Base-by-base conservation (phyloP, 202 grass and related monocot genomes). In the Setaria viridis region DNA sequence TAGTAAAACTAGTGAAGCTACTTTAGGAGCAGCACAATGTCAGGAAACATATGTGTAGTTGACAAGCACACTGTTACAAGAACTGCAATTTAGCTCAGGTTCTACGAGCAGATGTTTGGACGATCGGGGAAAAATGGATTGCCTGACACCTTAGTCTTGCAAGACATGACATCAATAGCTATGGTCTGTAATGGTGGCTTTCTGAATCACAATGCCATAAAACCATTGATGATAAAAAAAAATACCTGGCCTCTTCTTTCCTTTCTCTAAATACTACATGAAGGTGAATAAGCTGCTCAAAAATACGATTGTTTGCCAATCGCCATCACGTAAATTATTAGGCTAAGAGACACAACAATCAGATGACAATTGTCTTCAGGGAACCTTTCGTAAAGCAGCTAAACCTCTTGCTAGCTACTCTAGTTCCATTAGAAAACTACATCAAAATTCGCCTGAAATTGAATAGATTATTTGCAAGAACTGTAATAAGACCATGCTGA, bases 11-110 rank as follows among this genome's bases (percentile, higher is more conserved):
- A 56, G 35, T 65, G 68, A 90, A 67, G 74, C 57, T 56, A 86
- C 51, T 76, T n/a, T 74, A 74, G 42, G 67, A 25, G 39, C 33
- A 69, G 41, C 50, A 62, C 53, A 25, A 79, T 89, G 67, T 57
- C 11, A 85, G 62, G 62, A 72, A 79, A 79, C 37, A n/a, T 67
- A 77, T 79, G 19, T 60, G 75, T 33, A 73, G 59, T 62, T 90
- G 42, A 62, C 34, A 78, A 43, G 46, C 20, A 57, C 39, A 21
- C 30, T 30, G 16, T 63, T 69, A 62, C n/a, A 80, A 62, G 49
- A 43, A 33, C 14, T 34, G 25, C 41, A 80, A 48, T 42, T 51
- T 88, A 74, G 58, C 57, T 67, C 68, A 62, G 59, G 59, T 32
- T 9, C 32, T 51, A 60, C 42, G 73, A 85, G 51, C 29, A 33